Evolutionary conservation across 352 stramenopile genomes (phyloP).

Genomic region (Globisporangium cystogenes): DNA sequence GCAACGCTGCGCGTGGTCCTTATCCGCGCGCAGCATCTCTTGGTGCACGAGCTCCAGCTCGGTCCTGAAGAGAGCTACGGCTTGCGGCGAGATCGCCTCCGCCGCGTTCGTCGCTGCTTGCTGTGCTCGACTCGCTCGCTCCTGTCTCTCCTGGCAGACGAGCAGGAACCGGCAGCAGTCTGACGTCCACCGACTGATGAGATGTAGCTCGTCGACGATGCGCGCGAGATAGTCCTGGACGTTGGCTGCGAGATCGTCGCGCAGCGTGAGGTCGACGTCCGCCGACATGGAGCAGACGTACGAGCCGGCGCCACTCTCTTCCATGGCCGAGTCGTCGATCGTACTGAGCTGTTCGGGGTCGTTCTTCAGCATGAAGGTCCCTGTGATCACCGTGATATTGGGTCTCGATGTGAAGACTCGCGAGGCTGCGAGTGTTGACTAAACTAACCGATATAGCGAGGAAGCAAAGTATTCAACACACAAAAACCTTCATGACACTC

Average conservation of each 20-base stretch:
- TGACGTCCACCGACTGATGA: constrained; percentile 35
- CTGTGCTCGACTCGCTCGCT: neutral
- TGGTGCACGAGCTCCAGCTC: constrained; percentile 31
- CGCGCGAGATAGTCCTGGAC: constrained; percentile 39
- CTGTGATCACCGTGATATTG: neutral
- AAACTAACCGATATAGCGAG: no score
- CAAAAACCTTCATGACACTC: no score
- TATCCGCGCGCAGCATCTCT: constrained; percentile 18
- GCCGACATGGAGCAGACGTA: constrained; percentile 31
- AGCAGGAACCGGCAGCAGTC: constrained; percentile 13
- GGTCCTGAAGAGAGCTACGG: constrained; percentile 15
- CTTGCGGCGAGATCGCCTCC: neutral
- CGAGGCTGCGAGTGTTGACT: no score
- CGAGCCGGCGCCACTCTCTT: constrained; percentile 7
- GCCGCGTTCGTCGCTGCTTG: neutral
- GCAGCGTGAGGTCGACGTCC: constrained; percentile 28
- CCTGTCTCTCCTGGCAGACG: constrained; percentile 6
- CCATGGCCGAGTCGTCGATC: neutral
- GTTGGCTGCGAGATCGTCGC: constrained; percentile 23
- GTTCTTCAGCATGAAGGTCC: neutral
- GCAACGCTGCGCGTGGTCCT: constrained; percentile 25
- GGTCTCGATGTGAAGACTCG: no score
- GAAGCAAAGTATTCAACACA: no score
- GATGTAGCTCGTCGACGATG: constrained; percentile 51
- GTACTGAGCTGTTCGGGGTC: neutral